These are phyloP conservation scores for Termitomyces sp. DNA, from an alignment of 768 basidiomycete species.

Conservation along the genomic window DNA sequence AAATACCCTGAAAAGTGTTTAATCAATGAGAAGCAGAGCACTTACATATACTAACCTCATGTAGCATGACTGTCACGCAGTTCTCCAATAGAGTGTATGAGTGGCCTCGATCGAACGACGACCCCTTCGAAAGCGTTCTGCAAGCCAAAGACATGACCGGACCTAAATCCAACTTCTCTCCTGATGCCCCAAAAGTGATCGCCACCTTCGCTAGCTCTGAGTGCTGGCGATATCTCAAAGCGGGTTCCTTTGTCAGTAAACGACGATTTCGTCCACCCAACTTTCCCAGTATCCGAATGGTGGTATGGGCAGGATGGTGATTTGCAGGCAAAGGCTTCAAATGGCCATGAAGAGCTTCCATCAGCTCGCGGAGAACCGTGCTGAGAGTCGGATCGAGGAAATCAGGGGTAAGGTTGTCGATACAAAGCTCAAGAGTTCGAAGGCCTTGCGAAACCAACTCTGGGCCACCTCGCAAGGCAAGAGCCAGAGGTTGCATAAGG, in stretches of 20 bases:
- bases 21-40: conserved; percentile 1
- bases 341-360: conserved; percentile 90
- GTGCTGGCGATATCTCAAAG: conserved; percentile 63
- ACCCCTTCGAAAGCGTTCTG: conserved; percentile 48
- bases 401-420: conserved; percentile 96
- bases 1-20: conserved; percentile 46
- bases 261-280: conserved; percentile 91
- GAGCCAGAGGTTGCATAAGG: conserved; percentile 92
- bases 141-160: conserved; percentile 63
- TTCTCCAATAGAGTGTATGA: conserved; percentile 69
- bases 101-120: conserved; percentile 44
- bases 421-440: conserved; percentile 95
- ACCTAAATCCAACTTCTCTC: conserved; percentile 58
- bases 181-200: conserved; percentile 68
- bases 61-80: conserved; percentile 62
- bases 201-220: conserved; percentile 65
- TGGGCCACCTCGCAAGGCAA: conserved; percentile 79
- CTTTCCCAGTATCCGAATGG: conserved; percentile 94
- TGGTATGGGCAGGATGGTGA: conserved; percentile 88
- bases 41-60: conserved; percentile 51
- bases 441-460: conserved; percentile 95
- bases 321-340: conserved; percentile 85
- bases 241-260: conserved; percentile 74
- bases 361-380: conserved; percentile 87
- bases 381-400: conserved; percentile 95